Base-by-base conservation (phyloP, 805 yeast species). In the Candida arabinofermentans region DNA sequence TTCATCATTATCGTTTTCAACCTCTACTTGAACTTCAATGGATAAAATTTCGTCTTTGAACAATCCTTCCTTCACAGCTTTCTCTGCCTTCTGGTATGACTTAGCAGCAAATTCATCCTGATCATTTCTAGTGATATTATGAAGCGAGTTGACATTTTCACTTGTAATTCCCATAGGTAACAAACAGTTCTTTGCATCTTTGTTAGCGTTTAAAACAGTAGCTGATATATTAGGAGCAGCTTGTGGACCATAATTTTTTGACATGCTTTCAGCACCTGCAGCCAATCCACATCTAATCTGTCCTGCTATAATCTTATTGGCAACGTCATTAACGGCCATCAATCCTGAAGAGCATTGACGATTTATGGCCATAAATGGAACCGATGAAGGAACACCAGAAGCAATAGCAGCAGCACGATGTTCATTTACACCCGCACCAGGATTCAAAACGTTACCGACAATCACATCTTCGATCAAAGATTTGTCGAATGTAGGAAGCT, bases 101-200 rank as follows among this genome's bases (percentile, higher is more conserved):
- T 67, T 61, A 18, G 96, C 96, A 26, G 97, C 95, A 67, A 89
- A 93, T 45, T 69, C 82, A 63, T 91, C 99, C 66, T 90, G 98
- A 47, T 72, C 79, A 24, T 61, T 55, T 63, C 98, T 79, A 22
- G 80, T 57, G 45, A 91, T 72, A 48, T 67, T 64, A 65, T 72
- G 90, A 62, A 75, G 74, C 33, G 66, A 64, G 23, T 95, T 90
- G 42, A 91, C 86, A 63, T 91, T 91, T 70, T 91, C 98, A 59
- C 88, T 86, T 40, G 98, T 91, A 57, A 83, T 81, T 35, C 98
- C 98, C 98, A 91, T 91, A 51, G 98, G 98, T 48, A 91, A 79
- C 64, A 84, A 68, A 67, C 97, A 91, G 64, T 81, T 81, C 47
- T 70, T 70, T n/a, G 83, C 82, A 36, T 69, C 75, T 37, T 61